Conservation (phyloP, 2,329 filamentous ascomycete species). For the Elsinoe necatrix region DNA sequence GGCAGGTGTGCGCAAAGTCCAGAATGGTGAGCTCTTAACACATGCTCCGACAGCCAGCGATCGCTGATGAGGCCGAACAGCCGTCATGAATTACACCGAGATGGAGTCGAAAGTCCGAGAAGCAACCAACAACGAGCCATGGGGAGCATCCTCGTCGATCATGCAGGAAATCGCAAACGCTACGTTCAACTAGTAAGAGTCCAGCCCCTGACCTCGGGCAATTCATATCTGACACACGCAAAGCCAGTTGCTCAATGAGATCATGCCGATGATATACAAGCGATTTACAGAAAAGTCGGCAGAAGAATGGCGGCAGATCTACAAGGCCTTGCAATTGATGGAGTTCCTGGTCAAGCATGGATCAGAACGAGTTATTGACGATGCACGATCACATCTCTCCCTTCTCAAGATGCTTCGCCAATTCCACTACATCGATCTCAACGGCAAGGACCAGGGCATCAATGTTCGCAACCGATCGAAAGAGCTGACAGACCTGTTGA, state of each 20-base stretch:
- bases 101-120: constrained; percentile 84
- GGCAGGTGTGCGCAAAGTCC: constrained; percentile 86
- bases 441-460: constrained; percentile 96
- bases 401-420: constrained; percentile 97
- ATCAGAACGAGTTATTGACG: constrained; percentile 93
- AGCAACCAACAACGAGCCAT: constrained; percentile 98
- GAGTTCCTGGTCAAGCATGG: constrained; percentile 98
- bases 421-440: constrained; percentile 92
- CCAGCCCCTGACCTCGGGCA: background rate
- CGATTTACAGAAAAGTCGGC: constrained; percentile 97
- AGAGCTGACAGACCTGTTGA: constrained; percentile 85
- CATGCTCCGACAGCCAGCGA: background rate
- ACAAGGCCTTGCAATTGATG: constrained; percentile 89
- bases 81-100: constrained; percentile 96
- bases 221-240: constrained; percentile 22
- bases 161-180: constrained; percentile 99
- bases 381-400: constrained; percentile 88
- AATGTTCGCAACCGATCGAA: constrained; percentile 96
- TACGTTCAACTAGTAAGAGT: constrained; percentile 92
- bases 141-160: constrained; percentile 72
- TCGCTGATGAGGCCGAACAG: constrained; percentile 38
- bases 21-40: constrained; percentile 66
- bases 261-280: constrained; percentile 99
- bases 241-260: constrained; percentile 94
- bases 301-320: constrained; percentile 98